Evolutionary conservation across 306 rosid genomes (phyloP).

Genomic region (Medicago arabica): DNA sequence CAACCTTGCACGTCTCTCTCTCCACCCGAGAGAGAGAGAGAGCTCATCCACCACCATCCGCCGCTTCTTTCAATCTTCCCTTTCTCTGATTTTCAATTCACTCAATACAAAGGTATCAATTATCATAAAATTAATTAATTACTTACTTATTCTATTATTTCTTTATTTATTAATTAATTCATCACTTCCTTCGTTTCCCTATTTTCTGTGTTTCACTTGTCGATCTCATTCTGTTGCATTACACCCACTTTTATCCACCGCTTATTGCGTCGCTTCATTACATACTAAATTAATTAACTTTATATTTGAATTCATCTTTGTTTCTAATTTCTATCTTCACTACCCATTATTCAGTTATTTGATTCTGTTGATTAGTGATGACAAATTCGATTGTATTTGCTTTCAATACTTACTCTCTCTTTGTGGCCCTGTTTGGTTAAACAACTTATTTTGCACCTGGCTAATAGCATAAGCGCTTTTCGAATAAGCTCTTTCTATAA

Average conservation of each 20-base stretch:
- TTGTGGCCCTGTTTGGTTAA: no score
- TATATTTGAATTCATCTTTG: slow-evolving; percentile 2
- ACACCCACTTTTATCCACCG: not conserved
- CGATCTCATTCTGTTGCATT: slow-evolving; percentile 43
- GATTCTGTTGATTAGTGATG: no score
- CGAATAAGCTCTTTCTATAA: no score
- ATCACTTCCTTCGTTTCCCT: not conserved
- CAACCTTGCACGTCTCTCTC: slow-evolving; percentile 39
- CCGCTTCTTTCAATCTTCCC: no score
- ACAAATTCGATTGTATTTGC: no score
- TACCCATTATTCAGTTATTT: no score
- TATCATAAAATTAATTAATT: no score
- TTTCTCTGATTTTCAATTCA: slow-evolving; percentile 2
- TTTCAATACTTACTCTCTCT: no score
- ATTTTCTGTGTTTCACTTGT: not conserved
- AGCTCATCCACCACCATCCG: no score
- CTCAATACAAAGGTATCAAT: not conserved
- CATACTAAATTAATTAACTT: not conserved
- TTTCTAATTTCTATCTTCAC: not conserved
- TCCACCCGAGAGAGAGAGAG: not conserved
- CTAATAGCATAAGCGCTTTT: no score
- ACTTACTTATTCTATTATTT: no score
- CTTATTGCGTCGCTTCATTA: not conserved
- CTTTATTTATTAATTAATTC: not conserved
- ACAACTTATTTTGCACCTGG: no score